A percentile compares a stretch with the other conserved stretches of the same genome.
These are phyloP conservation scores for Colletotrichum liaoningense DNA, from an alignment of 2,329 filamentous ascomycete genomes.

Conservation along the genomic window DNA sequence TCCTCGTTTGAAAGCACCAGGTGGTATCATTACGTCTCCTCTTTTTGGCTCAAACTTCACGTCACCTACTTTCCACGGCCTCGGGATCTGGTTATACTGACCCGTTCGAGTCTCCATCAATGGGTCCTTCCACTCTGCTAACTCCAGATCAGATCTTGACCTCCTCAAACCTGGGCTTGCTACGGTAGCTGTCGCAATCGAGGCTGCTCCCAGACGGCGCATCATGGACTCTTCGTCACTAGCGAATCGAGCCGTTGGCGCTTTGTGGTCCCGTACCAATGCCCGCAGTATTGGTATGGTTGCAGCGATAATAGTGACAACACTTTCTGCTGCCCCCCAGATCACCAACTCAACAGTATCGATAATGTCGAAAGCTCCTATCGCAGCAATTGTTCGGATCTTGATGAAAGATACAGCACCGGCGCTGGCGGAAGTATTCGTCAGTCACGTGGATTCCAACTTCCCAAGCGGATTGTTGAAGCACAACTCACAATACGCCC, in stretches of 20 bases:
- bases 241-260: constrained; percentile 12
- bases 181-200: neutral
- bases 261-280: constrained; percentile 37
- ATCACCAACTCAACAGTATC: constrained; percentile 40
- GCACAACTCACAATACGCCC: constrained; percentile 50
- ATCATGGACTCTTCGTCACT: constrained; percentile 27
- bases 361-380: constrained; percentile 38
- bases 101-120: neutral
- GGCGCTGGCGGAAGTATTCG: constrained; percentile 38
- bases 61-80: neutral
- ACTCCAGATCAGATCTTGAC: constrained; percentile 8
- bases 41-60: neutral
- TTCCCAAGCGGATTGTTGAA: neutral
- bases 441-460: neutral
- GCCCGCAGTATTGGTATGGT: constrained; percentile 47
- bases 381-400: constrained; percentile 41
- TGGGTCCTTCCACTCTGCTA: constrained; percentile 1
- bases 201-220: neutral
- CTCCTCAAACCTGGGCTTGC: neutral
- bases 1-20: neutral
- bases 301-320: constrained; percentile 46
- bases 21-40: neutral
- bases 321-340: constrained; percentile 44
- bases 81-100: neutral
- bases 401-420: constrained; percentile 46